Evolutionary conservation across 306 rosid species (phyloP), one percentile per base, ranked within the genome.

Genomic region (Psophocarpus tetragonolobus): DNA sequence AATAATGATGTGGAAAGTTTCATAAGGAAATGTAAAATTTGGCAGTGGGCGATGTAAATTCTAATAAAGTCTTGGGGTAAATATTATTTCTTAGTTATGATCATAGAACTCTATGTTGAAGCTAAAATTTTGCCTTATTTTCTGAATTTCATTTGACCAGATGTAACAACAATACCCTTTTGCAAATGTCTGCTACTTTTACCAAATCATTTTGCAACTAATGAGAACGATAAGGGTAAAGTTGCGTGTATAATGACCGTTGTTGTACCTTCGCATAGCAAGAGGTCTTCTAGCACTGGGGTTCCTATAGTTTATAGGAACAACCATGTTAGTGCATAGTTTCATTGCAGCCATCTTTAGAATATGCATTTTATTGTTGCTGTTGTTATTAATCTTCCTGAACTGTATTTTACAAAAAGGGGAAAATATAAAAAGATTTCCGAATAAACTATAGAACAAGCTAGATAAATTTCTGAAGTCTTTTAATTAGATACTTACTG

Each of bases 71-170:
- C 23, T 10, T 14, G 9, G 23, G 71, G 58, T 23, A 63, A 68
- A 26, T 61, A 50, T 69, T 35, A 12, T 60, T 65, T 42, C 57
- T 17, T 39, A 39, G 36, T n/a, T 68, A 39, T 33, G 9, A 7
- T 56, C 14, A 45, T 78, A 1, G 66, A 39, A 73, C 57, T 30
- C 75, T 68, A 79, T 73, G 38, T 73, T 80, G 78, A 35, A 80
- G 42, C 23, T 26, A 44, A 70, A 70, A 68, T 36, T 20, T 15
- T 65, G 51, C 20, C 53, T 39, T 39, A 0, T 33, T 51, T 61
- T 75, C 47, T 62, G 53, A 64, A 11, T 44, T 84, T 51, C 35
- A 35, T 45, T 66, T 78, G 54, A 74, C 21, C 15, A 21, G 61
- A 50, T 73, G 61, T 38, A 78, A 67, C 72, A 38, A 30, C 3